Evolutionary conservation across 352 stramenopile species (phyloP), one percentile per base, ranked within the genome.

Genomic region (Globisporangium sylvaticum): DNA sequence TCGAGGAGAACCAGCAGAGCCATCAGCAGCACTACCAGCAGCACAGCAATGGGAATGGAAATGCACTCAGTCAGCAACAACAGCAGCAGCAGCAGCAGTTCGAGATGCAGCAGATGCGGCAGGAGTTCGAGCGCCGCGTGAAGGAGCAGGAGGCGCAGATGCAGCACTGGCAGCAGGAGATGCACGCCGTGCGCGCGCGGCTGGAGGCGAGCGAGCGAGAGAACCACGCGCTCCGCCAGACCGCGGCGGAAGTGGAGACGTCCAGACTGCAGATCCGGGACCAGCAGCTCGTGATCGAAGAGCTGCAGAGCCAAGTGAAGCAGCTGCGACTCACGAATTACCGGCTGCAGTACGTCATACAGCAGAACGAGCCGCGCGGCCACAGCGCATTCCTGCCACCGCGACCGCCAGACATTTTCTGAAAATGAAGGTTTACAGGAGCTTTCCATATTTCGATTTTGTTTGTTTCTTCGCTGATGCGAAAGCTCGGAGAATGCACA

Each of bases 361-460:
- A 92, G 75, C 83, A 91, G 64, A 80, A 76, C 65, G 81, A 91
- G 37, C 68, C 73, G n/a, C 71, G 72, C 63, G 73, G 74, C 20
- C 72, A 76, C 37, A 74, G 63, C 22, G 39, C 67, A 12, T 88
- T 90, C 57, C 56, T 91, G 53, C 83, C 82, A 29, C 83, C 84
- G 10, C 79, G 73, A 12, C 84, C 83, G 22, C 84, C 84, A 31
- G 84, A 92, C 46, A 88, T 92, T 44, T 92, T 90, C 60, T 92
- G 57, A 69, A 18, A 24, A n/a, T 25, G 25, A n/a, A 37, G 27
- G 6, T 18, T 10, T 14, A 1, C 27, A 39, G 3, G 34, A 42
- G 34, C 34, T 22, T 37, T 24, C 18, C 54, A 59, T 6, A 59
- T n/a, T 46, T 46, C 9, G 39, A 46, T 50, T 50, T 50, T 20